These are phyloP conservation scores for Neurospora intermedia DNA, from an alignment of 495 filamentous ascomycete genomes.

Conservation along the genomic window DNA sequence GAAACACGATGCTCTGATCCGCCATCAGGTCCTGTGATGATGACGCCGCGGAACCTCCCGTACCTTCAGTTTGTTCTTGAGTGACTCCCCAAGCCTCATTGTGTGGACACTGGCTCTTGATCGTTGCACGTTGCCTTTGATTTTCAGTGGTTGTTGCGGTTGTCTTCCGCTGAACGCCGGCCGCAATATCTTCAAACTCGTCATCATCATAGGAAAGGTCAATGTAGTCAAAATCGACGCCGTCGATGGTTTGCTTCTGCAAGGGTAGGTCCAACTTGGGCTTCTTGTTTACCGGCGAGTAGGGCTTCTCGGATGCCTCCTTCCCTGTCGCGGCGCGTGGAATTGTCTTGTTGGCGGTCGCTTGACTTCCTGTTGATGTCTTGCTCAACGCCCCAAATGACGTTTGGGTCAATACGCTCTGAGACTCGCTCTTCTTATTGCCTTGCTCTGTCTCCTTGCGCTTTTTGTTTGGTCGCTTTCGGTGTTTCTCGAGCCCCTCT, in stretches of 20 bases:
- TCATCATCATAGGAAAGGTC: conserved; percentile 22
- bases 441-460: conserved; percentile 1
- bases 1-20: not conserved
- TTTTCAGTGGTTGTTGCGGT: not conserved
- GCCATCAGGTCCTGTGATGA: not conserved
- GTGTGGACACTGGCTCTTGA: not conserved
- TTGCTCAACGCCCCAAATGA: not conserved
- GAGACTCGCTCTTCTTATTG: not conserved
- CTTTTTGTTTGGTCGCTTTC: conserved; percentile 41
- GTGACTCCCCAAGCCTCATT: not conserved
- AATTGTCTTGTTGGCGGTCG: not conserved
- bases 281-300: not conserved
- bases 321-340: not conserved
- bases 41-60: not conserved
- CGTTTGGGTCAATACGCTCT: not conserved
- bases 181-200: not conserved
- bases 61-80: not conserved
- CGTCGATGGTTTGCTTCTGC: not conserved
- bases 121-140: not conserved
- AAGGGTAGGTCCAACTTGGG: not conserved
- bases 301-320: not conserved
- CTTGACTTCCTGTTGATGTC: not conserved
- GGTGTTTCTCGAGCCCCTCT: conserved; percentile 74
- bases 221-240: conserved; percentile 25
- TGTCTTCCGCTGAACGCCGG: not conserved